Conservation (phyloP, 371 early-diverging fungal genomes). For the Dinochytrium kinnereticum region DNA sequence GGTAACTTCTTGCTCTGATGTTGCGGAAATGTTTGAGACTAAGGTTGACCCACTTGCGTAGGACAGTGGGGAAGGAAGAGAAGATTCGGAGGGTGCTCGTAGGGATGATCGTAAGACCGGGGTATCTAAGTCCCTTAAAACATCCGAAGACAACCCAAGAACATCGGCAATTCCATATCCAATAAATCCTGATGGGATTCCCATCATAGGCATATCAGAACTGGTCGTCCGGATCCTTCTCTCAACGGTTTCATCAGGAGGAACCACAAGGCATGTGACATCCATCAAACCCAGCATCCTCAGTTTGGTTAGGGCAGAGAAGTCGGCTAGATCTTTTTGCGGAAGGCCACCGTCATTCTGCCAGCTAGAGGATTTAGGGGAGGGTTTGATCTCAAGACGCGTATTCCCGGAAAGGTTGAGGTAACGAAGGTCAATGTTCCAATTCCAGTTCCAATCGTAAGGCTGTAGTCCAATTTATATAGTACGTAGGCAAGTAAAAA, state of each 20-base stretch:
- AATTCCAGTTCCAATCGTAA: slow-evolving; percentile 93
- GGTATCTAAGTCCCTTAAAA: slow-evolving; percentile 5
- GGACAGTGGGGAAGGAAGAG: slow-evolving; percentile 5
- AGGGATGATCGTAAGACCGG: neutral
- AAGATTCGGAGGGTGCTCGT: neutral
- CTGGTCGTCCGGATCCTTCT: slow-evolving; percentile 86
- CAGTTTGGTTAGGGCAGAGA: slow-evolving; percentile 73
- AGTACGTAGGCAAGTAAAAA: too few species aligned
- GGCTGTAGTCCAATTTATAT: too few species aligned
- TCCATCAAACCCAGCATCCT: slow-evolving; percentile 88
- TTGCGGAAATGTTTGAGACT: neutral
- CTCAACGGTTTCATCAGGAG: slow-evolving; percentile 81
- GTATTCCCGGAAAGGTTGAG: slow-evolving; percentile 92
- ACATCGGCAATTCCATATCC: slow-evolving; percentile 88
- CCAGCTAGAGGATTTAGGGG: slow-evolving; percentile 36
- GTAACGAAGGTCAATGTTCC: slow-evolving; percentile 87
- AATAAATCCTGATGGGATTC: slow-evolving; percentile 66
- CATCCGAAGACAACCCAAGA: slow-evolving; percentile 12
- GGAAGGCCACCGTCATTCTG: neutral
- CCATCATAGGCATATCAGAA: slow-evolving; percentile 54
- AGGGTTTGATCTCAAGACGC: slow-evolving; percentile 82
- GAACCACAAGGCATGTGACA: slow-evolving; percentile 79
- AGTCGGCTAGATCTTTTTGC: slow-evolving; percentile 67
- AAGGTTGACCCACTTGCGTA: neutral
- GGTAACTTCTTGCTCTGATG: slow-evolving; percentile 11